Conservation (phyloP, 2,329 filamentous ascomycete genomes). For the Byssochlamys sp. region DNA sequence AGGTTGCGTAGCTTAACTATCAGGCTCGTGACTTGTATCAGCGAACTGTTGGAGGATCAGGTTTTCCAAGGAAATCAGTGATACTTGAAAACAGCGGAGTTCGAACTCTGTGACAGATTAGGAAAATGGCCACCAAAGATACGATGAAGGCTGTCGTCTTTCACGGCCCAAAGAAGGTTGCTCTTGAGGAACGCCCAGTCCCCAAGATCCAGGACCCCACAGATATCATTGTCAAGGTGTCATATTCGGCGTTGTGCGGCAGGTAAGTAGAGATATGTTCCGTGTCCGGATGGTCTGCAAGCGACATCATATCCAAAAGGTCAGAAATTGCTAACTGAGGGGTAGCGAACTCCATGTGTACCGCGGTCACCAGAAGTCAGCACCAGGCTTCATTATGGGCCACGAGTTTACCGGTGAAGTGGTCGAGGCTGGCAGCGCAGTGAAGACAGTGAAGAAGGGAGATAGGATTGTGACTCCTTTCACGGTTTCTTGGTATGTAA, state of each 20-base stretch:
- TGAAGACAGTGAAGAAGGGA: slow-evolving; percentile 60
- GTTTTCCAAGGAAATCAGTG: background rate
- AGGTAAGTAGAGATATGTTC: slow-evolving; percentile 47
- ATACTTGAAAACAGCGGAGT: background rate
- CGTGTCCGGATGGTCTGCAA: background rate
- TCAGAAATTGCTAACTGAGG: background rate
- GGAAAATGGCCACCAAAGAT: slow-evolving; percentile 21
- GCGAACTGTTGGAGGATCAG: background rate
- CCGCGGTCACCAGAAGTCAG: slow-evolving; percentile 66
- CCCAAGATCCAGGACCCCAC: slow-evolving; percentile 61
- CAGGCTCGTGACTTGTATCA: background rate
- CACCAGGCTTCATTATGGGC: slow-evolving; percentile 56
- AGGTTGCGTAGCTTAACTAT: background rate
- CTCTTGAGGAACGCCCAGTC: slow-evolving; percentile 67
- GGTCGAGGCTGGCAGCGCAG: slow-evolving; percentile 55
- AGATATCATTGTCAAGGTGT: slow-evolving; percentile 75
- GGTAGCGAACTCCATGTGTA: slow-evolving; percentile 73
- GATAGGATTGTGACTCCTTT: slow-evolving; percentile 78
- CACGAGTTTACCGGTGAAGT: slow-evolving; percentile 81
- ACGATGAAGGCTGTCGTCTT: slow-evolving; percentile 88
- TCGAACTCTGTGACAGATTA: background rate
- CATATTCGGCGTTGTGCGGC: slow-evolving; percentile 75
- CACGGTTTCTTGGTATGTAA: slow-evolving; percentile 62
- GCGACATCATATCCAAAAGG: no score
- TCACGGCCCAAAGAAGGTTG: slow-evolving; percentile 65